Conservation (phyloP, 441 rosid genomes). For the Breynia disticha region DNA sequence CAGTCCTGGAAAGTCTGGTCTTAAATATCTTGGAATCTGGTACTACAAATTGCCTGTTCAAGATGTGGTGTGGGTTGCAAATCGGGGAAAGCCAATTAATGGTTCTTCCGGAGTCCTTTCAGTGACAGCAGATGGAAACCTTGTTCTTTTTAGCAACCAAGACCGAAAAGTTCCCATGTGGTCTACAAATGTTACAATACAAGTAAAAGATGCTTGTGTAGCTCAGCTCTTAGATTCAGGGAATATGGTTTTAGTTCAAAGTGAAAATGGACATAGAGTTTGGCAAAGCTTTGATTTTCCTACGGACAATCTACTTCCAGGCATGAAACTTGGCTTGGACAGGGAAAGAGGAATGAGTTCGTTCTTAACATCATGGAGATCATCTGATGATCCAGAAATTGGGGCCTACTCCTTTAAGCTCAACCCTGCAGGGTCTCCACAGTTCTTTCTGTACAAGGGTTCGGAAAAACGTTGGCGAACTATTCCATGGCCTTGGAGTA, state of each 20-base stretch:
- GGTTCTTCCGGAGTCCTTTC: conserved; percentile 1
- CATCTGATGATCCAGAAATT: conserved; percentile 9
- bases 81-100: conserved; percentile 10
- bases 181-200: conserved; percentile 18
- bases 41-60: conserved; percentile 2
- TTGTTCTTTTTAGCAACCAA: conserved; percentile 4
- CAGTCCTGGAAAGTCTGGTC: conserved; percentile 7
- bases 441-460: conserved; percentile 18
- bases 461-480: background rate
- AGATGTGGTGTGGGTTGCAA: conserved; percentile 17
- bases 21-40: conserved; percentile 22
- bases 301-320: conserved; percentile 1
- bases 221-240: conserved; percentile 25
- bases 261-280: background rate
- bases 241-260: conserved; percentile 21
- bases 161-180: conserved; percentile 11
- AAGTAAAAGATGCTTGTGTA: background rate
- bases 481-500: conserved; percentile 12
- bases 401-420: conserved; percentile 7
- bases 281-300: conserved; percentile 26
- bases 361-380: conserved; percentile 21
- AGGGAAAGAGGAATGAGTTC: conserved; percentile 3
- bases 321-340: conserved; percentile 13
- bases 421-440: conserved; percentile 14
- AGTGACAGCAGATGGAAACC: background rate